Evolutionary conservation across 805 yeast species (phyloP).

Genomic region (Naumovozyma castellii): DNA sequence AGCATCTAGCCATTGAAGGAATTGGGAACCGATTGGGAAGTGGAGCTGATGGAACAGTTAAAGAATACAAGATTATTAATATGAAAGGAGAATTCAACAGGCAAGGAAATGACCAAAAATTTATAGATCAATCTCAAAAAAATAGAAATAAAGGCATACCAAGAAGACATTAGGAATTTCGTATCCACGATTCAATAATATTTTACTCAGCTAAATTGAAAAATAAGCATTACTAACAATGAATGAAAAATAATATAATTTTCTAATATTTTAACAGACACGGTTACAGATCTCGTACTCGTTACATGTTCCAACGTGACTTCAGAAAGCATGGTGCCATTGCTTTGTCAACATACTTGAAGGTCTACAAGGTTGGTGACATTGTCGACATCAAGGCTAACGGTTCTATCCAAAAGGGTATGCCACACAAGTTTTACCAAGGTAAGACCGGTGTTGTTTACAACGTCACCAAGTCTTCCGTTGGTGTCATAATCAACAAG

Average conservation of each 20-base stretch:
- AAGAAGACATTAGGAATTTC: neutral
- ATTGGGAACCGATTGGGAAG: no score
- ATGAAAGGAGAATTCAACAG: no score
- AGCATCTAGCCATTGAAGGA: no score
- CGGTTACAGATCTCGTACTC: slow-evolving; percentile 99
- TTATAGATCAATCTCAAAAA: no score
- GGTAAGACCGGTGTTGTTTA: slow-evolving; percentile 98
- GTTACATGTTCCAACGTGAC: slow-evolving; percentile 99
- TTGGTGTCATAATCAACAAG: slow-evolving; percentile 96
- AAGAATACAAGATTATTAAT: no score
- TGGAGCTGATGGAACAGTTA: no score
- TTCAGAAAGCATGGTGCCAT: slow-evolving; percentile 89
- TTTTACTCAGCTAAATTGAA: neutral
- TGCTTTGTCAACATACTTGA: slow-evolving; percentile 91
- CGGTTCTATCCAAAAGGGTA: slow-evolving; percentile 98
- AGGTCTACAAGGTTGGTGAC: slow-evolving; percentile 96
- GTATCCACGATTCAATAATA: neutral
- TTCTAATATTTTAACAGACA: slow-evolving; percentile 39
- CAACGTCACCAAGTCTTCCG: slow-evolving; percentile 97
- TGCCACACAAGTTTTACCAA: slow-evolving; percentile 99
- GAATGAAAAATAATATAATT: no score
- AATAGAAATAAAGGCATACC: no score
- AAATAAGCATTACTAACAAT: neutral
- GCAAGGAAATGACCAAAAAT: no score
- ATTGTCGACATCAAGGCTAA: slow-evolving; percentile 98